Evolutionary conservation across 2,329 filamentous ascomycete species (phyloP), one percentile per base, ranked within the genome.

Genomic region (Claviceps spartinae): DNA sequence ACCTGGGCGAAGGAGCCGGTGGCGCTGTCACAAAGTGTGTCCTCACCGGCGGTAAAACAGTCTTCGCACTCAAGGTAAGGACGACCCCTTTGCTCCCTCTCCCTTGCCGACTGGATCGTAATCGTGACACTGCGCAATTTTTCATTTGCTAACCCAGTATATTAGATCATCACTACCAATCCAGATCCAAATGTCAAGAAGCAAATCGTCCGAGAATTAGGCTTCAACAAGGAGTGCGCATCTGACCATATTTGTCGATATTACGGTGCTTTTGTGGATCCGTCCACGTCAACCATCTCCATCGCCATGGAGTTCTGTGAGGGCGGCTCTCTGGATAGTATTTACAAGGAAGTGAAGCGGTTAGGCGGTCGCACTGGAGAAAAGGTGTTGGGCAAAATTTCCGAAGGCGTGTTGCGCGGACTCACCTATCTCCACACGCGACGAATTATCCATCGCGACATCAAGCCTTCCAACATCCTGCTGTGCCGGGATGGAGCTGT

Each of bases 271-370:
- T 98, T 97, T 66, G 88, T 94, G 65, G 91, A 98, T 65, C 86
- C 93, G 54, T 85, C 88, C n/a, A 94, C 88, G 9, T 88, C 90
- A 49, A 97, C 91, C 47, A 97, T 98, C 59, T 95, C 88, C 47
- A 98, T 98, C 63, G 90, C 89, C 53, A 98, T 98, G 93, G 93
- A 98, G 66, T 97, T 95, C 62, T 98, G 93, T 65, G 93, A 97
- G 69, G 93, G 93, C 53, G 93, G 93, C 50, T 95, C 88, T 47
- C 78, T 98, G 20, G 90, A 98, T 71, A 93, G 88, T 65, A 93
- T 98, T 58, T 98, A 98, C 73, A 88, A 88, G 59, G 93, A 98
- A 69, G 90, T 98, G 38, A 95, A 95, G 73, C 88, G 93, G 60
- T 79, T 97, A 2, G 91, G 91, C 43, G 93, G 93, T 11, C 82